Evolutionary conservation across 208 protist species (phyloP), one percentile per base, ranked within the genome.

Genomic region (Porcisia hertigi): DNA sequence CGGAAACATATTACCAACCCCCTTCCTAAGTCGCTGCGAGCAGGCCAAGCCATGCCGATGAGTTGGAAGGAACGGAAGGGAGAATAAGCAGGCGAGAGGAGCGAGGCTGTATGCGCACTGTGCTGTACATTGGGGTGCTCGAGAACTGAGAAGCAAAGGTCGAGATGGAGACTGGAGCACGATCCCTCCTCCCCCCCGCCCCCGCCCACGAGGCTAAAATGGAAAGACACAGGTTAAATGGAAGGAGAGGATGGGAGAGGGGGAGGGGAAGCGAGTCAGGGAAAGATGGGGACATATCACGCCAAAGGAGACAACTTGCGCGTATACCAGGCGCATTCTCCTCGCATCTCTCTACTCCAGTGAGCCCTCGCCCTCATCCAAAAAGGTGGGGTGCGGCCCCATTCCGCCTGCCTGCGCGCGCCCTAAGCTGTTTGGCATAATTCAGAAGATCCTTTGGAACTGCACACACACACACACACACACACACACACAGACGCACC

Each of bases 141-240:
- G 49, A 11, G 41, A 36, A 12, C 49, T 20, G 8, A 39, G 20
- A 66, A 65, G 43, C 16, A 43, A 69, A 76, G 60, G 64, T 12
- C 16, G 69, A 69, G n/a, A 75, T n/a, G 58, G 69, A 49, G 52
- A 75, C 34, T 3, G 43, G 3, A 72, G 59, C 75, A 64, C 55
- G 41, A 74, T 64, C 23, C 18, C 30, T 30, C 30, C 30, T 30
- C 30, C 30, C 30, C 30, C 58, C 3, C 58, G 58, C 23, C 54
- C 1, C 53, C 53, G 18, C 53, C 9, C 9, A 20, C 11, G n/a
- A 9, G 25, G 25, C 20, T 4, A 43, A 30, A 47, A 47, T 43
- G n/a, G 39, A 52, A 49, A 73, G 1, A 63, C 49, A 0, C 54
- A 55, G 20, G 49, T 52, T 7, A 36, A 11, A 4, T 23, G 54